These are phyloP conservation scores for Beta lomatogona DNA, from an alignment of 179 eudicot species.

Conservation along the genomic window DNA sequence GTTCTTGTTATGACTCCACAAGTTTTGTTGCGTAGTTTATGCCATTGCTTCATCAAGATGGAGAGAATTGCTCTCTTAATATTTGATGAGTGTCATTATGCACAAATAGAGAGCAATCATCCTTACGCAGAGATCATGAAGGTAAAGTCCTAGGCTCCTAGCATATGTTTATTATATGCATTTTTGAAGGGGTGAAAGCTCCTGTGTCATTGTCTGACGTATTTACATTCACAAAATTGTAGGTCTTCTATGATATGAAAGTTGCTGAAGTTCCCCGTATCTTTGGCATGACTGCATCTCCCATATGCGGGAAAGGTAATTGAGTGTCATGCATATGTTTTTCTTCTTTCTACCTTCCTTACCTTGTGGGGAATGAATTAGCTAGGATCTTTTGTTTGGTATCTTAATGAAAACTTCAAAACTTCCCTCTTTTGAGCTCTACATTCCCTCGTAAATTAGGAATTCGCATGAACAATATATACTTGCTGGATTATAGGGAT, in stretches of 20 bases:
- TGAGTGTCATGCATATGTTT: neutral
- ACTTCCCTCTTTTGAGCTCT: neutral
- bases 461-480: neutral
- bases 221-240: conserved; percentile 24
- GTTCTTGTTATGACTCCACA: conserved; percentile 98
- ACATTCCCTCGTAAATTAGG: neutral
- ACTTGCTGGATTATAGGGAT: neutral
- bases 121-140: conserved; percentile 99
- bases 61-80: conserved; percentile 77
- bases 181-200: neutral
- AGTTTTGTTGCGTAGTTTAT: conserved; percentile 55
- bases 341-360: neutral
- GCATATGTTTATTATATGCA: conserved; percentile 5
- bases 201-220: neutral
- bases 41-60: conserved; percentile 88
- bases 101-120: conserved; percentile 90
- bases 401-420: neutral
- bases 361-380: neutral
- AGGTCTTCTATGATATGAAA: conserved; percentile 71
- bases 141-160: conserved; percentile 52
- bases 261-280: conserved; percentile 67
- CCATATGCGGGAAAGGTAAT: conserved; percentile 85
- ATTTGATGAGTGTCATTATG: conserved; percentile 98
- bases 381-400: neutral
- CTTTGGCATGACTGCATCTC: conserved; percentile 99